Percentiles rank a stretch among this genome's conserved stretches.
These are phyloP conservation scores for Neurospora terricola DNA, from an alignment of 495 filamentous ascomycete species.

Conservation along the genomic window DNA sequence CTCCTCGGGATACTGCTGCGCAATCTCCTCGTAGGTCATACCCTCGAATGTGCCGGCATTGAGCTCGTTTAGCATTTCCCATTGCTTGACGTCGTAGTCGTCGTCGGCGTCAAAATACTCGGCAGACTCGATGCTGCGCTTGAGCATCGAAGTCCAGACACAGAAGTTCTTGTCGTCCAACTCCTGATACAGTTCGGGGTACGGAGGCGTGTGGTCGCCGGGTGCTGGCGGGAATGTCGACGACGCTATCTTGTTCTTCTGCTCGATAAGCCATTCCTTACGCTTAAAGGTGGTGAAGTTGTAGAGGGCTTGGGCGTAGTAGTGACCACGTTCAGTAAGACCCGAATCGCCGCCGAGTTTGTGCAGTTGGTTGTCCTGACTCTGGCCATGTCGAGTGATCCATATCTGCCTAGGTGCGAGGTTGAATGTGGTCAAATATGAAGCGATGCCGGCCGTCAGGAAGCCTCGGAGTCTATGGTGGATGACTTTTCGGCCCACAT, in stretches of 20 bases:
- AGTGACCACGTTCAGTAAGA: constrained; percentile 62
- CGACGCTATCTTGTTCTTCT: constrained; percentile 59
- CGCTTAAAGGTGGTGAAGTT: constrained; percentile 69
- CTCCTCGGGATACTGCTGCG: constrained; percentile 60
- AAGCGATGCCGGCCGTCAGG: constrained; percentile 78
- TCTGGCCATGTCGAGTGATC: constrained; percentile 92
- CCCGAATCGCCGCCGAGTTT: constrained; percentile 81
- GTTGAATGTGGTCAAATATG: constrained; percentile 93
- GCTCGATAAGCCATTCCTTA: constrained; percentile 63
- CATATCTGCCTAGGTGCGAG: constrained; percentile 91
- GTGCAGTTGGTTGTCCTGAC: constrained; percentile 64
- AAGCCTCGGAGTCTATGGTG: constrained; percentile 86
- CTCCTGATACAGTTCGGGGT: constrained; percentile 64
- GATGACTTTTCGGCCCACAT: constrained; percentile 89
- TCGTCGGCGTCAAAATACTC: constrained; percentile 83
- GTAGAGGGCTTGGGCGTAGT: constrained; percentile 63
- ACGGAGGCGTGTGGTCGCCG: constrained; percentile 88
- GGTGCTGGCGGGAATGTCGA: constrained; percentile 71
- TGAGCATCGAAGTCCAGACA: constrained; percentile 96
- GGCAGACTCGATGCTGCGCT: constrained; percentile 73
- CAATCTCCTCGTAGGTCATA: constrained; percentile 87
- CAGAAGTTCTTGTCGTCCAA: constrained; percentile 80
- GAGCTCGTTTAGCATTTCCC: constrained; percentile 96
- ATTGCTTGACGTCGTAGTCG: constrained; percentile 94
- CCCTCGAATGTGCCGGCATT: constrained; percentile 89